Percentiles rank a stretch among this genome's conserved stretches.
Conservation (phyloP, 192 early-diverging fungal genomes). For the Coemansia sp. region DNA sequence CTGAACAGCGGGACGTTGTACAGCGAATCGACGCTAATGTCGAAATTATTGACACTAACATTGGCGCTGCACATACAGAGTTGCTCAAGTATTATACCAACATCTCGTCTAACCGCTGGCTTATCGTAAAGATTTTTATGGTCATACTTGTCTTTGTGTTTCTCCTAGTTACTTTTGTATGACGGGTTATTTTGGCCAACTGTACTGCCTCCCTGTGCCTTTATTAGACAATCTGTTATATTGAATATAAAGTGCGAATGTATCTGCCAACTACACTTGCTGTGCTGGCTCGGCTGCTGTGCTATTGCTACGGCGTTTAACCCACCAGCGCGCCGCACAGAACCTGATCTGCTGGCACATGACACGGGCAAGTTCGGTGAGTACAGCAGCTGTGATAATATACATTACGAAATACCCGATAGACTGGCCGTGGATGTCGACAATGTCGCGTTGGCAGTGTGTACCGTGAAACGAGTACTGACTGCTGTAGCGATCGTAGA, state of each 20-base stretch:
- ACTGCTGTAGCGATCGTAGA: background rate
- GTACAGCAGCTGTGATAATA: constrained; percentile 9
- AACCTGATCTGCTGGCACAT: background rate
- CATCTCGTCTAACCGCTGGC: constrained; percentile 90
- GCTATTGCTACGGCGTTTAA: background rate
- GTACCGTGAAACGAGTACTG: background rate
- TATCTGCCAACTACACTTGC: background rate
- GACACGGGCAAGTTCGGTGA: constrained; percentile 18
- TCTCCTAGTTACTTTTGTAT: constrained; percentile 64
- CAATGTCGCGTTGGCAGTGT: constrained; percentile 48
- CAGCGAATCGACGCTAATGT: constrained; percentile 95
- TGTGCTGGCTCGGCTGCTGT: background rate
- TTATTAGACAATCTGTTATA: constrained; percentile 5
- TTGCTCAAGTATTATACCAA: constrained; percentile 89
- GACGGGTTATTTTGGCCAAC: background rate
- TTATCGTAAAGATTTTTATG: constrained; percentile 94
- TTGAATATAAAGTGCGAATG: background rate
- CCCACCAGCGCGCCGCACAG: background rate
- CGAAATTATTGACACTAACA: constrained; percentile 87
- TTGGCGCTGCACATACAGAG: constrained; percentile 85
- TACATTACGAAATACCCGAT: constrained; percentile 30
- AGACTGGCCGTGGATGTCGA: constrained; percentile 45
- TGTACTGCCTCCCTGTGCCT: background rate
- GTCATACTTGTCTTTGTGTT: constrained; percentile 86
- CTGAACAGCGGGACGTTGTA: constrained; percentile 83